These are phyloP conservation scores for Malus sieversii DNA, from an alignment of 306 rosid genomes.

Conservation along the genomic window DNA sequence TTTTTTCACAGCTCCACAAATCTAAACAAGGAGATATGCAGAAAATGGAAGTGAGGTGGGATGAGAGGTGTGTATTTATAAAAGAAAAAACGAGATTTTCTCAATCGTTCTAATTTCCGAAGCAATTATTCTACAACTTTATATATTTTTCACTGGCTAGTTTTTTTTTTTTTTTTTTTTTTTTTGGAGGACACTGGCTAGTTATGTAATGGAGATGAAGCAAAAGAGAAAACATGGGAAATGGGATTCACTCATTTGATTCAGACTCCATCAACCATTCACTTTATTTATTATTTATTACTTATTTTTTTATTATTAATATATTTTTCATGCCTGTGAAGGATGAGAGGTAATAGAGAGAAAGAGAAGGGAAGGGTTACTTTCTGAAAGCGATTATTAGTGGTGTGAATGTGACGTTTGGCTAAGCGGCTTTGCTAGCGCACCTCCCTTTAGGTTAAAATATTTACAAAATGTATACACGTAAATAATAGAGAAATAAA, in stretches of 20 bases:
- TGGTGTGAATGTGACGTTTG: conserved; percentile 49
- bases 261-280: conserved; percentile 20
- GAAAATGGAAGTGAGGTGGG: conserved; percentile 53
- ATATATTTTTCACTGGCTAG: not conserved
- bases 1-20: conserved; percentile 13
- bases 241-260: conserved; percentile 23
- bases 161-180: too few relatives aligned
- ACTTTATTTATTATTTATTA: not conserved
- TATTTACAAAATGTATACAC: not conserved
- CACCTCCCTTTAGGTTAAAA: conserved; percentile 2
- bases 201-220: conserved; percentile 23
- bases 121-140: not conserved
- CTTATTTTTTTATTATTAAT: not conserved
- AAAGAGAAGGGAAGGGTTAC: conserved; percentile 24
- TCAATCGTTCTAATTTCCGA: conserved; percentile 41
- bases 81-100: conserved; percentile 44
- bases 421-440: conserved; percentile 19
- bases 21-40: conserved; percentile 35
- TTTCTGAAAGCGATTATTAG: conserved; percentile 44
- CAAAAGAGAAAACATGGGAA: conserved; percentile 17
- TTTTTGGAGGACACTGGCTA: not conserved
- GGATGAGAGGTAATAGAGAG: conserved; percentile 19
- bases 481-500: too few relatives aligned
- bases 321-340: conserved; percentile 4
- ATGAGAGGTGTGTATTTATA: conserved; percentile 55